These are phyloP conservation scores for Globisporangium carolinianum DNA, from an alignment of 352 stramenopile genomes.

Conservation along the genomic window DNA sequence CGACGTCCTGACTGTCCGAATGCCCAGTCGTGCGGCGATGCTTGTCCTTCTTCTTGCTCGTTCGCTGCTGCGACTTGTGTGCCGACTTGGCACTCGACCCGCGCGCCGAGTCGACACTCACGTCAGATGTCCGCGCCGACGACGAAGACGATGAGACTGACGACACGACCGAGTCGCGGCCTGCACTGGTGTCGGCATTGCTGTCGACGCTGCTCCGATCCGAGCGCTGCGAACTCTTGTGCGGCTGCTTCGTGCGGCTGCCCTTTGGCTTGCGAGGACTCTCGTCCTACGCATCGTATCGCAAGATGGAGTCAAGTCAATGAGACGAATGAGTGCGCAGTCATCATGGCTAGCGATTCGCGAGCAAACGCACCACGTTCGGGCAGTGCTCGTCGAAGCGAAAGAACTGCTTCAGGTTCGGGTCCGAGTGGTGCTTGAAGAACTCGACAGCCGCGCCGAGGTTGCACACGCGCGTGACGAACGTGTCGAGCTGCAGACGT, in stretches of 20 bases:
- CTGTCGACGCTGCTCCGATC: background rate
- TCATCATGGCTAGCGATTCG: background rate
- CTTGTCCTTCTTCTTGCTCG: constrained; percentile 19
- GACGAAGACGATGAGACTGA: background rate
- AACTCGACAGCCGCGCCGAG: constrained; percentile 41
- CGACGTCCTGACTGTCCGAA: background rate
- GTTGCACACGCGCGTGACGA: constrained; percentile 33
- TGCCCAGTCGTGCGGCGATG: background rate
- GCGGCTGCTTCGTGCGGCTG: constrained; percentile 10
- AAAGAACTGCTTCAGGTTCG: constrained; percentile 50
- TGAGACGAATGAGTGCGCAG: background rate
- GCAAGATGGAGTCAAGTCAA: background rate
- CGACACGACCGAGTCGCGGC: constrained; percentile 11
- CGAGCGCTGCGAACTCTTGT: constrained; percentile 7
- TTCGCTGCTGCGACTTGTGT: constrained; percentile 10
- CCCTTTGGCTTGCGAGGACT: constrained; percentile 22
- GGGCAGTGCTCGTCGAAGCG: constrained; percentile 59
- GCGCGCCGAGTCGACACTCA: too few relatives aligned
- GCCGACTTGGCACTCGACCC: background rate
- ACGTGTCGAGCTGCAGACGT: constrained; percentile 46
- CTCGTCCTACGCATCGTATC: constrained; percentile 14
- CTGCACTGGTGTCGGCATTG: constrained; percentile 2
- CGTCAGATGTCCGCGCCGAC: background rate
- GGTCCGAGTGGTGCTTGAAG: constrained; percentile 44
- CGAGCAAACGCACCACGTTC: constrained; percentile 32